Conservation (phyloP, 345 rosid genomes). For the Populus ilicifolia region DNA sequence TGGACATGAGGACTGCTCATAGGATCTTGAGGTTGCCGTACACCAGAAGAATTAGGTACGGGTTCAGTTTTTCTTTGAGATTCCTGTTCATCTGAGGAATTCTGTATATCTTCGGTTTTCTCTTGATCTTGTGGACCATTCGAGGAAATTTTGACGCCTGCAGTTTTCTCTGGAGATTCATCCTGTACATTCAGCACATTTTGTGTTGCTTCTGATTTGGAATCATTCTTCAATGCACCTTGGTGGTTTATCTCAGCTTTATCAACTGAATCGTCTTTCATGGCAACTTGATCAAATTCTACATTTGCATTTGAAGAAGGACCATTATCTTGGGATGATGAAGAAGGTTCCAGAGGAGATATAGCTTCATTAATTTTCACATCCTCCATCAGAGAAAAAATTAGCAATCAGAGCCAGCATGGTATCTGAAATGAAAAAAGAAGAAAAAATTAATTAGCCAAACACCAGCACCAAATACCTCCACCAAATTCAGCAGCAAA, state of each 20-base stretch:
- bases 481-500: neutral
- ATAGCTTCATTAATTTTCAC: constrained; percentile 25
- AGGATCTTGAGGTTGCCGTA: constrained; percentile 24
- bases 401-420: constrained; percentile 5
- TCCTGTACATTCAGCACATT: neutral
- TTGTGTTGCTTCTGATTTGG: constrained; percentile 13
- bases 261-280: constrained; percentile 19
- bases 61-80: neutral
- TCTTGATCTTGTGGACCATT: neutral
- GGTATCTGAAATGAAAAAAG: constrained; percentile 26
- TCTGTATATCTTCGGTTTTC: neutral
- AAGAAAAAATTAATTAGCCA: neutral
- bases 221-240: constrained; percentile 10
- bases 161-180: neutral
- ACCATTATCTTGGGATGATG: constrained; percentile 10
- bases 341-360: constrained; percentile 29
- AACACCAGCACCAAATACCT: neutral
- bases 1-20: constrained; percentile 6
- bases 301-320: constrained; percentile 16
- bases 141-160: neutral
- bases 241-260: constrained; percentile 12
- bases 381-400: constrained; percentile 44
- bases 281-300: constrained; percentile 13
- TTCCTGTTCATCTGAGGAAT: neutral
- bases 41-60: neutral